These are phyloP conservation scores for Cryptococcus sp. DNA, from an alignment of 1,284 basidiomycete genomes.

Conservation along the genomic window DNA sequence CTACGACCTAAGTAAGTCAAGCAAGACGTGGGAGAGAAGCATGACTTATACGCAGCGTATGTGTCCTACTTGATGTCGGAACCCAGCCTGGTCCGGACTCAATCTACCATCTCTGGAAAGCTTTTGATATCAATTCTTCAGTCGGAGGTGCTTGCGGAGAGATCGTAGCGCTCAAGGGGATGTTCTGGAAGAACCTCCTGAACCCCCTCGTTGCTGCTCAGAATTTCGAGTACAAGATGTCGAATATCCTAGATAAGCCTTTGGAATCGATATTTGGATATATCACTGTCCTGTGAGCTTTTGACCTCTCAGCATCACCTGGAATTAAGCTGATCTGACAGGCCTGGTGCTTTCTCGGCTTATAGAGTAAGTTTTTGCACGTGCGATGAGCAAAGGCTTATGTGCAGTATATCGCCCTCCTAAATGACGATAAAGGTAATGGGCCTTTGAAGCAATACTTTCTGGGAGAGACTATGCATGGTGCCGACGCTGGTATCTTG, in stretches of 20 bases:
- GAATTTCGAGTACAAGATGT: slow-evolving; percentile 84
- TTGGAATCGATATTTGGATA: slow-evolving; percentile 77
- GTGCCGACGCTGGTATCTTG: slow-evolving; percentile 80
- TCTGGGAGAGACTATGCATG: slow-evolving; percentile 88
- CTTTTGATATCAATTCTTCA: slow-evolving; percentile 92
- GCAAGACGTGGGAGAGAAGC: too few relatives aligned
- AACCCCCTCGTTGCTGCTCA: slow-evolving; percentile 66
- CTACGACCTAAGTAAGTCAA: slow-evolving; percentile 37
- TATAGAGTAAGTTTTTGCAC: slow-evolving; percentile 54
- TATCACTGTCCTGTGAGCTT: slow-evolving; percentile 69
- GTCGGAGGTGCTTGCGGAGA: slow-evolving; percentile 97
- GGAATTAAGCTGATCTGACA: not conserved
- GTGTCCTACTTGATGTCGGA: slow-evolving; percentile 89
- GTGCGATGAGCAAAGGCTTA: slow-evolving; percentile 18
- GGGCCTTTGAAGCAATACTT: slow-evolving; percentile 93
- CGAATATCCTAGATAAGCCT: slow-evolving; percentile 86
- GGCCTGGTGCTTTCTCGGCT: slow-evolving; percentile 86
- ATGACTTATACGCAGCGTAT: slow-evolving; percentile 94
- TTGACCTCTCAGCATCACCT: not conserved
- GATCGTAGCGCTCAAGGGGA: slow-evolving; percentile 87
- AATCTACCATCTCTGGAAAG: slow-evolving; percentile 96
- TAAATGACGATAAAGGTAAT: slow-evolving; percentile 75
- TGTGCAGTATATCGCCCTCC: slow-evolving; percentile 69
- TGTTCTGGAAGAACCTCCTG: slow-evolving; percentile 67
- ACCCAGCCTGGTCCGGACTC: slow-evolving; percentile 83